Percentiles rank a stretch among this genome's conserved stretches.
Conservation (phyloP, 805 yeast genomes). For the Candida railenensis region DNA sequence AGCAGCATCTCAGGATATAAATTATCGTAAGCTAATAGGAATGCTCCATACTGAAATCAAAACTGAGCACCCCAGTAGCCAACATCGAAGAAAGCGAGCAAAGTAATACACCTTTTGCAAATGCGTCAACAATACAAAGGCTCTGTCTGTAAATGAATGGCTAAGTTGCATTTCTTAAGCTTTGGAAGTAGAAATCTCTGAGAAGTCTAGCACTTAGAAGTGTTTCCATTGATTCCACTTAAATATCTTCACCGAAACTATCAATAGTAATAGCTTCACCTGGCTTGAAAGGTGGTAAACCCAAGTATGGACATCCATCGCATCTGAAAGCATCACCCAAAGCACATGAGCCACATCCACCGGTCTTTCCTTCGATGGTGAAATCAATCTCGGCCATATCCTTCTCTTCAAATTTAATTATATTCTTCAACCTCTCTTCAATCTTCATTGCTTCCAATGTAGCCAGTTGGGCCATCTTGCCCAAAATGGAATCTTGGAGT, state of each 20-base stretch:
- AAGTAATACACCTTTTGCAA: no score
- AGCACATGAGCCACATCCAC: slow-evolving; percentile 97
- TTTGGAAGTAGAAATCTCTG: no score
- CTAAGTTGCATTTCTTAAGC: no score
- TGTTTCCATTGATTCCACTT: no score
- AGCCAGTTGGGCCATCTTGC: slow-evolving; percentile 50
- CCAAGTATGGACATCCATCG: slow-evolving; percentile 96
- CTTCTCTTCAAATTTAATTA: slow-evolving; percentile 53
- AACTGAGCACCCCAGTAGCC: no score
- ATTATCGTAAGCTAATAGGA: no score
- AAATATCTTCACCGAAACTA: slow-evolving; percentile 75
- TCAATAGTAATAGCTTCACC: slow-evolving; percentile 85
- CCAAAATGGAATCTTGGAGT: slow-evolving; percentile 45
- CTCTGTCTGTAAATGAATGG: no score
- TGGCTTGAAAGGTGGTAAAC: slow-evolving; percentile 97
- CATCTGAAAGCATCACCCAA: slow-evolving; percentile 98
- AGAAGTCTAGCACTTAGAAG: no score
- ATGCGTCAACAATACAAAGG: no score
- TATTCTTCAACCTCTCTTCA: slow-evolving; percentile 55
- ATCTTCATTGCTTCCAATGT: slow-evolving; percentile 53
- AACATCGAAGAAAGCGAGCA: no score
- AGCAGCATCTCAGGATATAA: no score
- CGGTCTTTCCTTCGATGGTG: slow-evolving; percentile 94
- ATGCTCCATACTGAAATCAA: no score
- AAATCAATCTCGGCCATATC: slow-evolving; percentile 91